Evolutionary conservation across 129 eudicot genomes (phyloP).

Genomic region (Centrapalus pauciflorus): DNA sequence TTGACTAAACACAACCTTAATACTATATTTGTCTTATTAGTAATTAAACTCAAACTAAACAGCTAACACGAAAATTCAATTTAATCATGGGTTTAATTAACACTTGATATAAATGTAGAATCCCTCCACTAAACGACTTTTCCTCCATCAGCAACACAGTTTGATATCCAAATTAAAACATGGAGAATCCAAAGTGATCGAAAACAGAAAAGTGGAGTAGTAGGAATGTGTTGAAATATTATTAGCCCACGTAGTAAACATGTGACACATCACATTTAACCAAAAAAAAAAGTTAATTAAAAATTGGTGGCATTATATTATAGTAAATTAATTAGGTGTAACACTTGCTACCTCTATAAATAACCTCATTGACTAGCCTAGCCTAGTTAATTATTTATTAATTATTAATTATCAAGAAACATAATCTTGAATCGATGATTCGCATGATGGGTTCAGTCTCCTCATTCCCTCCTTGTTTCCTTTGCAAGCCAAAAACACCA

Average conservation of each 20-base stretch:
- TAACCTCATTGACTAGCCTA: background rate
- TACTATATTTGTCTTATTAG: too few relatives aligned
- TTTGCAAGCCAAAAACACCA: conserved; percentile 23
- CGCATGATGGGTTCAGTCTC: conserved; percentile 1
- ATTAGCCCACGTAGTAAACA: conserved; percentile 25
- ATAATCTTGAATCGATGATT: background rate
- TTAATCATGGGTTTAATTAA: background rate
- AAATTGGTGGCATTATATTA: conserved; percentile 17
- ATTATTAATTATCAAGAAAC: background rate
- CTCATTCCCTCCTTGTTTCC: conserved; percentile 10
- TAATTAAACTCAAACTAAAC: too few relatives aligned
- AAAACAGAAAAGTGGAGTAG: conserved; percentile 8
- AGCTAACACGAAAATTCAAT: background rate
- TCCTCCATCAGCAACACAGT: background rate
- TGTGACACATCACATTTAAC: conserved; percentile 11
- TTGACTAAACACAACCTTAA: too few relatives aligned
- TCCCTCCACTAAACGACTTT: background rate
- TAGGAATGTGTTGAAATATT: conserved; percentile 17
- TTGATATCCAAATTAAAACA: conserved; percentile 10
- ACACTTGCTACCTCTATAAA: conserved; percentile 22
- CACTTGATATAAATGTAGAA: background rate
- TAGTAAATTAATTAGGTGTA: conserved; percentile 8
- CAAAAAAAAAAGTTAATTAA: background rate
- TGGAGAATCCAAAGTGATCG: conserved; percentile 12
- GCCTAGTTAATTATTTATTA: too few relatives aligned